Base-by-base conservation (phyloP, 805 yeast species). In the Hanseniaspora jakobsenii region DNA sequence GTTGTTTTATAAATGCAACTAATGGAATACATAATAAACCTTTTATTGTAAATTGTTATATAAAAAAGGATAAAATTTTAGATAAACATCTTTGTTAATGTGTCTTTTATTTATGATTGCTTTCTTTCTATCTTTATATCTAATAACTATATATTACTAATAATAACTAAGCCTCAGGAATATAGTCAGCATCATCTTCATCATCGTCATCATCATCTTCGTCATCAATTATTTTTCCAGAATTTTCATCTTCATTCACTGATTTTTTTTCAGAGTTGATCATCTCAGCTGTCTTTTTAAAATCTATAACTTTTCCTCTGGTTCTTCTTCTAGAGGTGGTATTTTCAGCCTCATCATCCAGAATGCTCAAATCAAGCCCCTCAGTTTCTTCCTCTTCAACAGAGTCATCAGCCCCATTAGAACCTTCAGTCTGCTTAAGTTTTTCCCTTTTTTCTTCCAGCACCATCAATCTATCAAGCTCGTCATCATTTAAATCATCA, bases 261-360 rank as follows among this genome's bases (percentile, higher is more conserved):
- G 26, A 32, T 16, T 24, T 16, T 12, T 24, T 18, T n/a, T 17
- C 29, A 13, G 9, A 19, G 12, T 34, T 19, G 13, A 45, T 12
- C 7, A 34, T 9, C 17, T 38, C 44, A 30, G 48, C 48, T 4
- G 44, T 45, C 19, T 45, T 45, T 8, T 34, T 34, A 16, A 31
- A 45, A 12, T 45, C 48, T n/a, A 45, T 45, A 10, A 45, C 31
- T 24, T 38, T 45, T 7, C 48, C 48, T 34, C 48, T 45, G 5
- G 48, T 45, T 38, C 48, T 38, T 45, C 48, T 45, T 26, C 31
- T 31, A 6, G 35, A 9, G 5, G 27, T 27, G n/a, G 21, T 16
- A 13, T 18, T 13, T 17, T 14, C 8, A 8, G 5, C 30, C 22
- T 8, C 32, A 23, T 45, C 39, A 5, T 38, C 36, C 10, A 45